Evolutionary conservation across 768 basidiomycete genomes (phyloP).

Genomic region (Pleurotus salmoneostramineus): DNA sequence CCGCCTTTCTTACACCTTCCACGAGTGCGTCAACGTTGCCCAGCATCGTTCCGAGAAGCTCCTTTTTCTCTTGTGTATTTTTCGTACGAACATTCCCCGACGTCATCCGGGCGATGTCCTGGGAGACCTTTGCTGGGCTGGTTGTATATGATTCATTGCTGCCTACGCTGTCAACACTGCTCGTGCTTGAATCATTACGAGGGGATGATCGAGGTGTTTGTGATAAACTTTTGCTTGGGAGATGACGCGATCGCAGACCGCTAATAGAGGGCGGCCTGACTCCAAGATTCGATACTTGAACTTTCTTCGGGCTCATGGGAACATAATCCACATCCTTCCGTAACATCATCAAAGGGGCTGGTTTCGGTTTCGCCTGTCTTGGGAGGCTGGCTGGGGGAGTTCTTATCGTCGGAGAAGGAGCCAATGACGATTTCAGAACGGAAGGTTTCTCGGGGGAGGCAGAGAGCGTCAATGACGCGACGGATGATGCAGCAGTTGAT

Average conservation of each 20-base stretch:
- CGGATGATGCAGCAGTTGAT: slow-evolving; percentile 31
- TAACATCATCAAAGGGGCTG: slow-evolving; percentile 60
- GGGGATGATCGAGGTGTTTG: slow-evolving; percentile 14
- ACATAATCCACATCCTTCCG: slow-evolving; percentile 69
- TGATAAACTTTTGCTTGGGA: slow-evolving; percentile 10
- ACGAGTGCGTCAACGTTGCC: slow-evolving; percentile 92
- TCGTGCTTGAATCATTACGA: slow-evolving; percentile 10
- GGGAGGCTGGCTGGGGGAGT: slow-evolving; percentile 15
- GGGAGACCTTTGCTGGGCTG: not conserved
- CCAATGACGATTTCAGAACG: slow-evolving; percentile 14
- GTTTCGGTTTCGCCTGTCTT: slow-evolving; percentile 30
- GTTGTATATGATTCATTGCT: not conserved
- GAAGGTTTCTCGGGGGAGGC: slow-evolving; percentile 42
- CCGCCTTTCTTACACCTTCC: slow-evolving; percentile 81
- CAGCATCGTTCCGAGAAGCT: slow-evolving; percentile 73
- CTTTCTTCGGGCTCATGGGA: slow-evolving; percentile 67
- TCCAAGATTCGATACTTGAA: slow-evolving; percentile 11
- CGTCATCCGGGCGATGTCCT: not conserved
- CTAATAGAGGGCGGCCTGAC: not conserved
- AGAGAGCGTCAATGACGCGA: slow-evolving; percentile 25
- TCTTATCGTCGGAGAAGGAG: slow-evolving; percentile 10
- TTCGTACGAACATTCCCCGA: slow-evolving; percentile 16
- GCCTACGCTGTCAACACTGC: not conserved
- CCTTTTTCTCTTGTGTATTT: slow-evolving; percentile 82
- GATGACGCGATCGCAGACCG: slow-evolving; percentile 8